phyloP scores from a whole-genome alignment of 2,329 filamentous ascomycete genomes.

The Microdochium nivale region DNA sequence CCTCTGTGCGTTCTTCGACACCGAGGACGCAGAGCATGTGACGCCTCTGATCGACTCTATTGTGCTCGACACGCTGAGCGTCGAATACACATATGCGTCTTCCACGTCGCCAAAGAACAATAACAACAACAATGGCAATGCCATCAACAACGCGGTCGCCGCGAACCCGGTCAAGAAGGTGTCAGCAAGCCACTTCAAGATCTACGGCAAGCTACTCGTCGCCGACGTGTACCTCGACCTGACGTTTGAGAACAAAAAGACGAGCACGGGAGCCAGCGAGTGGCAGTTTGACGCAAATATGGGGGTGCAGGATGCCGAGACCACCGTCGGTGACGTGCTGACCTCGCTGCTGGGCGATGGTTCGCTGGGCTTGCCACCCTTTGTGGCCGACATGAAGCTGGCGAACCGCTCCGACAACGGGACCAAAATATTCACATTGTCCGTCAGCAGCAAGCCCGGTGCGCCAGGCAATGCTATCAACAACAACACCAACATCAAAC shows the following conservation, averaged over 20 bases:
- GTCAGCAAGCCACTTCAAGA: no score
- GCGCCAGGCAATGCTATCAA: neutral
- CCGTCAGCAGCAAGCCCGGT: neutral
- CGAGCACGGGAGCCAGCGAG: no score
- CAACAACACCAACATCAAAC: neutral
- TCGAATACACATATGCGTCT: constrained; percentile 12
- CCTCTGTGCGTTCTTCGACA: constrained; percentile 7
- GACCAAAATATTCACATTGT: neutral
- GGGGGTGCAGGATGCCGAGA: neutral
- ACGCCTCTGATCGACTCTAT: constrained; percentile 9
- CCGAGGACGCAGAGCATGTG: constrained; percentile 4
- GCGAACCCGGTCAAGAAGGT: no score
- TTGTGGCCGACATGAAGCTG: neutral
- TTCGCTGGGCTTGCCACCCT: neutral
- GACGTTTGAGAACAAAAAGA: no score
- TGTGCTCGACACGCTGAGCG: constrained; percentile 5
- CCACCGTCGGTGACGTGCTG: neutral
- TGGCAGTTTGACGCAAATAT: no score
- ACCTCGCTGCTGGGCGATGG: neutral
- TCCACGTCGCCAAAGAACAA: no score
- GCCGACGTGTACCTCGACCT: no score
- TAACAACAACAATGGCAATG: neutral
- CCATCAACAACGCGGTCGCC: neutral
- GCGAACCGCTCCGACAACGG: neutral
- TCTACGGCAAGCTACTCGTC: no score